Evolutionary conservation across 495 filamentous ascomycete species (phyloP).

Genomic region (Glonium stellatum): DNA sequence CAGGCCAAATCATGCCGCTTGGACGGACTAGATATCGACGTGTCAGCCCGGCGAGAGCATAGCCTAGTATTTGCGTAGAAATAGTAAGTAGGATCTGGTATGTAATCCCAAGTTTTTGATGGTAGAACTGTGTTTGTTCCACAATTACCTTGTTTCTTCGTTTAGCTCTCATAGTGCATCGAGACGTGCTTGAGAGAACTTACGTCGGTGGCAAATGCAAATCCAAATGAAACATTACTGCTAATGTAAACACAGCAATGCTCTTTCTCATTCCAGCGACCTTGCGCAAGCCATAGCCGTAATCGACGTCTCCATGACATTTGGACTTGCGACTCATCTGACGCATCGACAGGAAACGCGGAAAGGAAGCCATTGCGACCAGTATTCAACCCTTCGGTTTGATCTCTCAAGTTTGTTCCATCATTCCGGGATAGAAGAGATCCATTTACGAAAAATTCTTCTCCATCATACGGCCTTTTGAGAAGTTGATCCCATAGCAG

Average conservation of each 20-base stretch:
- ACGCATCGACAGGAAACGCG: background rate
- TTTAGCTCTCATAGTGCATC: background rate
- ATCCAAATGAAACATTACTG: slow-evolving; percentile 87
- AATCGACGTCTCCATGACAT: slow-evolving; percentile 38
- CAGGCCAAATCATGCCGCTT: slow-evolving; percentile 87
- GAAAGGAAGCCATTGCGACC: background rate
- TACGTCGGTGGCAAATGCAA: slow-evolving; percentile 74
- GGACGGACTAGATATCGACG: slow-evolving; percentile 75
- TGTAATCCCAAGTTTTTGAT: slow-evolving; percentile 63
- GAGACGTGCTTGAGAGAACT: slow-evolving; percentile 7
- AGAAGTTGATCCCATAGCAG: slow-evolving; percentile 67
- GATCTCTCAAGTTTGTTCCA: background rate
- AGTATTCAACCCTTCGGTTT: background rate
- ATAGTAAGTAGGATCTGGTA: slow-evolving; percentile 76
- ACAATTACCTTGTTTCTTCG: slow-evolving; percentile 55
- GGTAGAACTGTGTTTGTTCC: slow-evolving; percentile 80
- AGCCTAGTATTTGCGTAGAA: slow-evolving; percentile 79
- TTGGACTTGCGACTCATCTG: background rate
- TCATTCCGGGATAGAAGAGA: slow-evolving; percentile 7
- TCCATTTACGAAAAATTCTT: slow-evolving; percentile 54
- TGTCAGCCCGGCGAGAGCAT: slow-evolving; percentile 73
- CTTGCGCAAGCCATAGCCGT: slow-evolving; percentile 70
- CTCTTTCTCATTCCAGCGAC: slow-evolving; percentile 79
- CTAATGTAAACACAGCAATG: slow-evolving; percentile 81
- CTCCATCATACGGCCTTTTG: slow-evolving; percentile 55